A percentile compares a stretch with the other conserved stretches of the same genome.
Evolutionary conservation across 2,329 filamentous ascomycete species (phyloP).

Genomic region (Bertia moriformis): DNA sequence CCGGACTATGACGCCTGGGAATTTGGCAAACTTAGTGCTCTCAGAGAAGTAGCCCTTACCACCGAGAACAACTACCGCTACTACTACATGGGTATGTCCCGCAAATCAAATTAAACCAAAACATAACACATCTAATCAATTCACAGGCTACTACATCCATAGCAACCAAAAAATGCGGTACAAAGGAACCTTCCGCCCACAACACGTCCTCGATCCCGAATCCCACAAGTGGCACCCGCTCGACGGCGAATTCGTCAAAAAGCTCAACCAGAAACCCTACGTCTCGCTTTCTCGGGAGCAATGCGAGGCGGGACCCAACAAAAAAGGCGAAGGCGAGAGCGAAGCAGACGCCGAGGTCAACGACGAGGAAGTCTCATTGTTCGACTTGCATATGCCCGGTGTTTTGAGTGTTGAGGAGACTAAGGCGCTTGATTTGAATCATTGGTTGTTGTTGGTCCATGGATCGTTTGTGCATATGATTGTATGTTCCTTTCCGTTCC

Average conservation of each 20-base stretch:
- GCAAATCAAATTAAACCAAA: neutral
- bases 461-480: conserved; percentile 23
- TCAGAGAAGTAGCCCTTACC: conserved; percentile 41
- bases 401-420: conserved; percentile 24
- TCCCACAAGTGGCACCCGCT: conserved; percentile 25
- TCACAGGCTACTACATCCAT: conserved; percentile 45
- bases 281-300: conserved; percentile 24
- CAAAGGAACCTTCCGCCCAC: conserved; percentile 27
- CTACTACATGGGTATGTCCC: conserved; percentile 44
- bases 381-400: conserved; percentile 27
- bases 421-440: conserved; percentile 21
- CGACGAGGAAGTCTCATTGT: conserved; percentile 23
- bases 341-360: conserved; percentile 10
- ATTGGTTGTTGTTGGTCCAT: conserved; percentile 24
- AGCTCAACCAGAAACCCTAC: conserved; percentile 24
- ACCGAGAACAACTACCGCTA: conserved; percentile 37
- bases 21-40: conserved; percentile 46
- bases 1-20: conserved; percentile 43
- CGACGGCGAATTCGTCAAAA: conserved; percentile 20
- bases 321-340: conserved; percentile 3
- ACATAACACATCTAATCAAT: conserved; percentile 1
- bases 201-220: conserved; percentile 30
- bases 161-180: conserved; percentile 34
- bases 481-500: conserved; percentile 12
- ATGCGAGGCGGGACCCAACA: conserved; percentile 5